These are phyloP conservation scores for Rhinocladiella similis DNA, from an alignment of 2,329 filamentous ascomycete species.

Conservation along the genomic window DNA sequence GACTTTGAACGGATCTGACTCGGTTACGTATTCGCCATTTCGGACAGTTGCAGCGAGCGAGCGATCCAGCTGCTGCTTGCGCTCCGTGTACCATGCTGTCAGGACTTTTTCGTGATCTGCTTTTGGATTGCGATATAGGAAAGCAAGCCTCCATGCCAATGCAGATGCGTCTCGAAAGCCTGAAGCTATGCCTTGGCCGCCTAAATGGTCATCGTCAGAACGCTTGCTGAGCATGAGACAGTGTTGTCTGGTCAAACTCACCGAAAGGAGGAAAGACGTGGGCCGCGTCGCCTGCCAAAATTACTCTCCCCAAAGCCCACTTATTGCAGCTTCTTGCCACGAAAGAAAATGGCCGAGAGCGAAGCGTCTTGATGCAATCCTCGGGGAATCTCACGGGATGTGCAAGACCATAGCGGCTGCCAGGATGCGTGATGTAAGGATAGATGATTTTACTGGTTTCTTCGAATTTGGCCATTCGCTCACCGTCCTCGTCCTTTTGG, in stretches of 20 bases:
- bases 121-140: conserved; percentile 29
- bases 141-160: conserved; percentile 40
- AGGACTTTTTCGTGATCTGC: conserved; percentile 32
- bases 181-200: conserved; percentile 44
- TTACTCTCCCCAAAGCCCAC: conserved; percentile 27
- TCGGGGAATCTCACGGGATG: conserved; percentile 24
- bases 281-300: conserved; percentile 32
- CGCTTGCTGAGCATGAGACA: neutral
- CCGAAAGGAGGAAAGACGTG: conserved; percentile 35
- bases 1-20: conserved; percentile 33
- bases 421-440: conserved; percentile 33
- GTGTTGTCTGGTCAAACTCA: neutral
- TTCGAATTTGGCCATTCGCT: conserved; percentile 30
- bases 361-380: conserved; percentile 32
- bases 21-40: conserved; percentile 38
- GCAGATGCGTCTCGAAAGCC: conserved; percentile 42
- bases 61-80: conserved; percentile 40
- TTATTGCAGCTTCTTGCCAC: conserved; percentile 30
- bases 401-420: conserved; percentile 29
- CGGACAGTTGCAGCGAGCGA: conserved; percentile 38
- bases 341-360: conserved; percentile 31
- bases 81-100: conserved; percentile 37
- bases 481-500: conserved; percentile 32
- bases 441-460: conserved; percentile 30
- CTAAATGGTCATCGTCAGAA: conserved; percentile 2